Conservation (phyloP, 1,284 basidiomycete genomes). For the Austropuccinia psidii region DNA sequence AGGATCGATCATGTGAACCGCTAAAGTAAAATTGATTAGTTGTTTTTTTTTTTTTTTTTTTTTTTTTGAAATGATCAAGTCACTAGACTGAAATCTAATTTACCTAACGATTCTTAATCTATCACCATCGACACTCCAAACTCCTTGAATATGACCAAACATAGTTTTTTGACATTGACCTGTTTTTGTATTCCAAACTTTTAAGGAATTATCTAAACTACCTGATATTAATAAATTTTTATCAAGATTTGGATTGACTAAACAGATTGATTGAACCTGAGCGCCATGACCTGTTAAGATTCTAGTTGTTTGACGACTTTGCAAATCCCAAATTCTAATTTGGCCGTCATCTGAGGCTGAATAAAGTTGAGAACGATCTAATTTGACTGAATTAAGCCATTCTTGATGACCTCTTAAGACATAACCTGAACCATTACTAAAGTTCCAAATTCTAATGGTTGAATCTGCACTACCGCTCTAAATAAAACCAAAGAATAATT, state of each 20-base stretch:
- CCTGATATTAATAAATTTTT: conserved; percentile 74
- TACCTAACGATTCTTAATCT: conserved; percentile 68
- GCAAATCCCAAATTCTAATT: conserved; percentile 91
- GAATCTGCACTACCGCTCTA: conserved; percentile 74
- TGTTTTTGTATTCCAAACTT: conserved; percentile 88
- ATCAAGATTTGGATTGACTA: conserved; percentile 52
- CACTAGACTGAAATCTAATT: conserved; percentile 56
- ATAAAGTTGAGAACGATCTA: conserved; percentile 59
- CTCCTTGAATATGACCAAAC: conserved; percentile 68
- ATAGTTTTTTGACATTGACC: conserved; percentile 64
- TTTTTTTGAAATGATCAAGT: neutral
- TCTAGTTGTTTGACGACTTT: conserved; percentile 67
- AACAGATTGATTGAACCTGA: conserved; percentile 83
- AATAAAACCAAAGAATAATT: neutral
- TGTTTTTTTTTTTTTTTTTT: neutral
- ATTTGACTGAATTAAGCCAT: conserved; percentile 90
- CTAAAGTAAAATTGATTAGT: neutral
- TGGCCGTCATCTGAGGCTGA: conserved; percentile 91
- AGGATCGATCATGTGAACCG: conserved; percentile 25
- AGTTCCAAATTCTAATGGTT: conserved; percentile 78
- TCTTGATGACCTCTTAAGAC: conserved; percentile 85
- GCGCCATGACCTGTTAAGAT: conserved; percentile 84
- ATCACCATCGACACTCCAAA: conserved; percentile 91
- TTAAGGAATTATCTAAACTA: conserved; percentile 90
- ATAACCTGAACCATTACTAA: conserved; percentile 83